Conservation (phyloP, 2,329 filamentous ascomycete genomes). For the Fusarium musae region DNA sequence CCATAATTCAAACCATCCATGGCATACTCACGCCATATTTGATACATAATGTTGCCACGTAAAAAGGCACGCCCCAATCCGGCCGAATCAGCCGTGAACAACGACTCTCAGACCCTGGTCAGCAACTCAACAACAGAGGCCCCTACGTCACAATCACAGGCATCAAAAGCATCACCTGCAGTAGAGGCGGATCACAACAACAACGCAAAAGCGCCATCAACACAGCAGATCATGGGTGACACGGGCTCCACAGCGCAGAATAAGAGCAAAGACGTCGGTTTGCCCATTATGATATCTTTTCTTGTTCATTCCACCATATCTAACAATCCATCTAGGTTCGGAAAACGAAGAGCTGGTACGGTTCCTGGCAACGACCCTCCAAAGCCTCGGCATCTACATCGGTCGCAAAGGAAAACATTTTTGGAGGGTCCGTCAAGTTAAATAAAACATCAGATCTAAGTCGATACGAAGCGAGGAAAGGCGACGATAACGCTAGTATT, state of each 20-base stretch:
- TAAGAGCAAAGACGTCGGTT: slow-evolving; percentile 30
- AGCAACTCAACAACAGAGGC: slow-evolving; percentile 24
- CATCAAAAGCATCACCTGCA: slow-evolving; percentile 35
- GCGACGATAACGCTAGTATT: slow-evolving; percentile 48
- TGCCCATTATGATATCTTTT: neutral
- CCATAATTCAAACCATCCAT: slow-evolving; percentile 9
- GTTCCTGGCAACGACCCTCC: slow-evolving; percentile 66
- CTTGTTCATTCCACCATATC: neutral
- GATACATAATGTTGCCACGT: slow-evolving; percentile 47
- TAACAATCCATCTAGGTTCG: slow-evolving; percentile 53
- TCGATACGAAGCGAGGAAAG: slow-evolving; percentile 60
- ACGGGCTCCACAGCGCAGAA: slow-evolving; percentile 6
- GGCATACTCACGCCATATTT: slow-evolving; percentile 1
- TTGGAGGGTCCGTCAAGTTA: slow-evolving; percentile 64
- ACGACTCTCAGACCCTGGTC: slow-evolving; percentile 25
- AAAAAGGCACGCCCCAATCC: slow-evolving; percentile 49
- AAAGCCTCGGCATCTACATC: slow-evolving; percentile 70
- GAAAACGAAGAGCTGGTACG: slow-evolving; percentile 71
- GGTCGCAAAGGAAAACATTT: slow-evolving; percentile 69
- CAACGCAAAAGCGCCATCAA: slow-evolving; percentile 28
- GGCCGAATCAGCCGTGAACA: slow-evolving; percentile 33
- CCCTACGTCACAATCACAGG: slow-evolving; percentile 46
- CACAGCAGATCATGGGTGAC: slow-evolving; percentile 28
- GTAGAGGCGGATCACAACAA: slow-evolving; percentile 28
- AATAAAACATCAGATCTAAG: slow-evolving; percentile 60